A percentile compares a stretch with the other conserved stretches of the same genome.
Evolutionary conservation across 1,284 basidiomycete species (phyloP).

Genomic region (Ganoderma lingzhi): DNA sequence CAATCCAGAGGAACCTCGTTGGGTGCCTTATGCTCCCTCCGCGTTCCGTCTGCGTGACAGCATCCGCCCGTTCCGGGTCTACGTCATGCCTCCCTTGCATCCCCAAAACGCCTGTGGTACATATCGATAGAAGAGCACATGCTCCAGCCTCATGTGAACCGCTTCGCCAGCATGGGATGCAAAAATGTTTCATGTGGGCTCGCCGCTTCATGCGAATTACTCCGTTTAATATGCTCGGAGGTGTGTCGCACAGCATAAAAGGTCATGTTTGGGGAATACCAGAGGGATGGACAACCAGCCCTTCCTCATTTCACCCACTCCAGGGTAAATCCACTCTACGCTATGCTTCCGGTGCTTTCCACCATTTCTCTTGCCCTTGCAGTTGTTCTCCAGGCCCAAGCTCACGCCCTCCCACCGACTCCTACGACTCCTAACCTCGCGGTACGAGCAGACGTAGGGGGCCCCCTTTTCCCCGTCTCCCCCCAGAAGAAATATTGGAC

Average conservation of each 20-base stretch:
- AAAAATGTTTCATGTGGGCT: conserved; percentile 14
- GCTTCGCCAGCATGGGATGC: conserved; percentile 1
- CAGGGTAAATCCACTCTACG: background rate
- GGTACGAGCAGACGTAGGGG: conserved; percentile 18
- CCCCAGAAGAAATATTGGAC: conserved; percentile 49
- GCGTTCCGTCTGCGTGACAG: background rate
- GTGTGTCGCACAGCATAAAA: conserved; percentile 17
- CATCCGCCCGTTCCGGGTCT: background rate
- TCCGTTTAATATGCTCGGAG: background rate
- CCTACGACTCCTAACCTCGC: conserved; percentile 15
- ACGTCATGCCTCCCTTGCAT: conserved; percentile 8
- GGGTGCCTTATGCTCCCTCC: background rate
- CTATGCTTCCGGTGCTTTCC: conserved; percentile 18
- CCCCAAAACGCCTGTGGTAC: conserved; percentile 6
- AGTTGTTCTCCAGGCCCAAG: conserved; percentile 12
- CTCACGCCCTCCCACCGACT: conserved; percentile 11
- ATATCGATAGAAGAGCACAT: background rate
- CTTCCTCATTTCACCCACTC: background rate
- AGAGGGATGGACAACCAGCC: conserved; percentile 4
- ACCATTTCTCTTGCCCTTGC: conserved; percentile 18
- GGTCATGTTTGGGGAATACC: conserved; percentile 9
- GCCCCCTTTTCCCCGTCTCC: conserved; percentile 53
- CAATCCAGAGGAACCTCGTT: background rate
- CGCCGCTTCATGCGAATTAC: conserved; percentile 8
- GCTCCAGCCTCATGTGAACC: conserved; percentile 18